Percentiles rank a stretch among this genome's conserved stretches.
phyloP scores from a whole-genome alignment of 2,329 filamentous ascomycete species.

The Trichoderma sp. region DNA sequence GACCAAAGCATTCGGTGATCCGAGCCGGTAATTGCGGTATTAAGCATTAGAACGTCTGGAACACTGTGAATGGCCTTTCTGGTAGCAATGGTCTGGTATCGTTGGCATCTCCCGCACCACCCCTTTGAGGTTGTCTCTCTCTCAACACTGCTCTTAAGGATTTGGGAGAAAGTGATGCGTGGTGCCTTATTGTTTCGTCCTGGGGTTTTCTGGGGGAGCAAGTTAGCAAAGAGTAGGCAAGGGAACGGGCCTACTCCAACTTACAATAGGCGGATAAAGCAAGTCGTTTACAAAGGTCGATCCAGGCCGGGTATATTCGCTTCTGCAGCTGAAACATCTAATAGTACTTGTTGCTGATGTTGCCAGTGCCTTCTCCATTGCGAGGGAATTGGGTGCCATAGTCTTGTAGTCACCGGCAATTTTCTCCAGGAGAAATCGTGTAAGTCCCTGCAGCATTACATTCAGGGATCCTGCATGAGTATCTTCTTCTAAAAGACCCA shows the following conservation, averaged over 20 bases:
- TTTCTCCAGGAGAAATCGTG: constrained; percentile 79
- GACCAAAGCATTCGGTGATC: constrained; percentile 83
- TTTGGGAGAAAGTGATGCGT: constrained; percentile 74
- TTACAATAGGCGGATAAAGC: constrained; percentile 61
- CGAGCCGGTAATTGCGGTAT: constrained; percentile 68
- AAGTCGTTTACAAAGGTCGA: constrained; percentile 82
- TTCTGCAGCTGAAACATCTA: constrained; percentile 80
- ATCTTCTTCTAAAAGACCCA: constrained; percentile 84
- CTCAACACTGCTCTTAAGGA: constrained; percentile 90
- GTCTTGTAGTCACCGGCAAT: constrained; percentile 73
- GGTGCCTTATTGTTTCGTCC: constrained; percentile 49
- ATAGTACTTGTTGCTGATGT: constrained; percentile 72
- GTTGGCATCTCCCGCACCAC: constrained; percentile 88
- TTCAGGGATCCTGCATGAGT: constrained; percentile 69
- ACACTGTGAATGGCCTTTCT: constrained; percentile 79
- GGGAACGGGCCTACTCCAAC: constrained; percentile 14
- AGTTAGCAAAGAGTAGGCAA: neutral
- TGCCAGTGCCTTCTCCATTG: constrained; percentile 69
- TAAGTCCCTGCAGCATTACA: constrained; percentile 79
- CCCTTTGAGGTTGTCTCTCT: constrained; percentile 83
- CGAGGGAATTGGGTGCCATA: constrained; percentile 57
- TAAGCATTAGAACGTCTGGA: constrained; percentile 83
- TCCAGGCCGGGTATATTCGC: constrained; percentile 77
- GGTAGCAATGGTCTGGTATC: constrained; percentile 84
- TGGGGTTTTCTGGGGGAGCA: constrained; percentile 44